These are phyloP conservation scores for Penicillium verrucosum DNA, from an alignment of 2,329 filamentous ascomycete genomes.

Conservation along the genomic window DNA sequence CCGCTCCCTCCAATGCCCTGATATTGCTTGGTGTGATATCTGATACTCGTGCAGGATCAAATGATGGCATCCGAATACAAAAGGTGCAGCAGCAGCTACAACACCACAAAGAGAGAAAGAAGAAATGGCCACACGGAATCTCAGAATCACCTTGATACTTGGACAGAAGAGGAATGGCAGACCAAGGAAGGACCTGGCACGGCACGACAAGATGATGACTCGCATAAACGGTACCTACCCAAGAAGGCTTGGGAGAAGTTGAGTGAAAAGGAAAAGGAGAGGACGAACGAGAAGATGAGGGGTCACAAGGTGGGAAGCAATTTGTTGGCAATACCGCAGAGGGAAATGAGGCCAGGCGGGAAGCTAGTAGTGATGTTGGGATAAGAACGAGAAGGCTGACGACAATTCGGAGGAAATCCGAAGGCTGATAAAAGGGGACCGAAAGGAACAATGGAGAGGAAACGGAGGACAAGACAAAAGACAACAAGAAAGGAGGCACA, in stretches of 20 bases:
- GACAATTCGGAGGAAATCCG: not conserved
- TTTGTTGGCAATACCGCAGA: slow-evolving; percentile 44
- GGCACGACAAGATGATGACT: too few species aligned
- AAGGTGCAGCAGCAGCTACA: slow-evolving; percentile 48
- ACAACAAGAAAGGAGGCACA: not conserved
- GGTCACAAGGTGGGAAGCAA: slow-evolving; percentile 43
- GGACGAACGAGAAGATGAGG: slow-evolving; percentile 46
- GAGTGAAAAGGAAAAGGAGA: slow-evolving; percentile 49
- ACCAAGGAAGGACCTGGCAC: too few species aligned
- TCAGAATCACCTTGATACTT: slow-evolving; percentile 46
- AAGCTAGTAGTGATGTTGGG: slow-evolving; percentile 31
- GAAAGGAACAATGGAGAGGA: not conserved
- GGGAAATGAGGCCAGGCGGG: slow-evolving; percentile 41
- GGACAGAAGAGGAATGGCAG: slow-evolving; percentile 21
- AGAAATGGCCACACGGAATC: slow-evolving; percentile 41
- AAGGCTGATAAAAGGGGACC: not conserved
- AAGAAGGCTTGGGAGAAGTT: too few species aligned
- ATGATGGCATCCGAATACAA: slow-evolving; percentile 50
- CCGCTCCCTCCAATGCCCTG: not conserved
- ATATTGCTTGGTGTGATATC: too few species aligned
- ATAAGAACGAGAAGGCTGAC: not conserved
- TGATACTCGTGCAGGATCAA: slow-evolving; percentile 35
- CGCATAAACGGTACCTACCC: too few species aligned
- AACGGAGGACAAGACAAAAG: not conserved
- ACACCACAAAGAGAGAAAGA: slow-evolving; percentile 36